Evolutionary conservation across 2,329 filamentous ascomycete genomes (phyloP).

Genomic region (Westerdykella sp.): DNA sequence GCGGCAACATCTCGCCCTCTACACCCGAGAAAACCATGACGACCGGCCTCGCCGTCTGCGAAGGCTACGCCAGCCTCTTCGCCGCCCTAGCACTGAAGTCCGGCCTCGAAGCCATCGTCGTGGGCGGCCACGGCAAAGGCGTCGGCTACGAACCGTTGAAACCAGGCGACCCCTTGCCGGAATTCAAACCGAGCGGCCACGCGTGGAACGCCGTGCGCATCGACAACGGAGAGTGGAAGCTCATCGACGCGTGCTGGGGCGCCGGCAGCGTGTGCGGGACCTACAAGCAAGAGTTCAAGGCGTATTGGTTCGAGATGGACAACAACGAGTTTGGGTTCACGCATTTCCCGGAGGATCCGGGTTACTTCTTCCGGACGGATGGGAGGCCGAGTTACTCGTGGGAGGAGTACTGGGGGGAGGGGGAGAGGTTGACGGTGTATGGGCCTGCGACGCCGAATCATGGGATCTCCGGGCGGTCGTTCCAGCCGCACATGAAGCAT

Average conservation of each 20-base stretch:
- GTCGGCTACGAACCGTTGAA: conserved; percentile 61
- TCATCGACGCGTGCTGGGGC: conserved; percentile 90
- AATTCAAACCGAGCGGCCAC: conserved; percentile 56
- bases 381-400: conserved; percentile 58
- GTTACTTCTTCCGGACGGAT: conserved; percentile 69
- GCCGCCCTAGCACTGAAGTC: conserved; percentile 69
- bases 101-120: conserved; percentile 69
- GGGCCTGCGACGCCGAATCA: conserved; percentile 43
- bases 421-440: conserved; percentile 45
- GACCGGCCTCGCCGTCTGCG: conserved; percentile 78
- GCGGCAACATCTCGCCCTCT: conserved; percentile 58
- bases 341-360: conserved; percentile 68
- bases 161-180: conserved; percentile 60
- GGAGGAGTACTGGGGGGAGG: conserved; percentile 73
- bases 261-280: conserved; percentile 57
- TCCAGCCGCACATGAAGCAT: conserved; percentile 55
- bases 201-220: conserved; percentile 93
- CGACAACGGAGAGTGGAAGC: conserved; percentile 82
- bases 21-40: conserved; percentile 68
- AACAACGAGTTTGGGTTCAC: conserved; percentile 77
- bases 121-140: conserved; percentile 80
- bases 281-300: conserved; percentile 65
- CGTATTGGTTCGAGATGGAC: conserved; percentile 53
- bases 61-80: conserved; percentile 83
- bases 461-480: conserved; percentile 50